phyloP scores from a whole-genome alignment of 768 basidiomycete species.

The Trametes maxima region DNA sequence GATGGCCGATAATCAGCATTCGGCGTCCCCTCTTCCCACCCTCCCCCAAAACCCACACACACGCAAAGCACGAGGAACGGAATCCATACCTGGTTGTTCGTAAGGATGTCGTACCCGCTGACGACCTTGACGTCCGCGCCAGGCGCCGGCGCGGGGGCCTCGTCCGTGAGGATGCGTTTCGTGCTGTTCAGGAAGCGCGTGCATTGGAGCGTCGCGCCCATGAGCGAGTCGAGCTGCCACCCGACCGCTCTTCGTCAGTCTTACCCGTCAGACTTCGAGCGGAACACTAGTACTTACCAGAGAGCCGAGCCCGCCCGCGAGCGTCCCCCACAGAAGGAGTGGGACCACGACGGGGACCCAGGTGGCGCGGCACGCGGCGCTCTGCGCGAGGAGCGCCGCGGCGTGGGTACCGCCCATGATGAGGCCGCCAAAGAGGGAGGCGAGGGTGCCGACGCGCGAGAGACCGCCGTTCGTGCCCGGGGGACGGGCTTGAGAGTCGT shows the following conservation, averaged over 20 bases:
- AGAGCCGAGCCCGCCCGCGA: conserved; percentile 79
- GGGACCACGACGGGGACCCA: conserved; percentile 43
- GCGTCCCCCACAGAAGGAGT: conserved; percentile 59
- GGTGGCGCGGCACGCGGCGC: conserved; percentile 48
- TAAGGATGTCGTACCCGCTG: conserved; percentile 67
- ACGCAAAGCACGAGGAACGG: not conserved
- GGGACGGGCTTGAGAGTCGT: conserved; percentile 74
- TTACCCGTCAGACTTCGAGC: not conserved
- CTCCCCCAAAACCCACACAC: not conserved
- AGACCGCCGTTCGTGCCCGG: conserved; percentile 92
- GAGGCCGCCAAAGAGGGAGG: conserved; percentile 72
- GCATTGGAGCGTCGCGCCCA: conserved; percentile 86
- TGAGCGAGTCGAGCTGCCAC: conserved; percentile 76
- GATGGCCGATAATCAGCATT: conserved; percentile 13
- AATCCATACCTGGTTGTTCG: conserved; percentile 74
- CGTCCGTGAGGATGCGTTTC: conserved; percentile 67
- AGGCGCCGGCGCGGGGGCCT: conserved; percentile 31
- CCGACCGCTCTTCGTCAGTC: not conserved
- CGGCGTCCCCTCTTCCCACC: not conserved
- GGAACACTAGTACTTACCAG: conserved; percentile 49
- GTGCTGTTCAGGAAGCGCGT: conserved; percentile 69
- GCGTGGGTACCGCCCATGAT: conserved; percentile 69
- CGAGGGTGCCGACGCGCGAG: conserved; percentile 71
- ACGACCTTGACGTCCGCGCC: conserved; percentile 56
- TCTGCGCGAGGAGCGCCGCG: conserved; percentile 61